Percentiles rank a stretch among this genome's conserved stretches.
These are phyloP conservation scores for Kazachstania sp. DNA, from an alignment of 1,139 yeast species.

Conservation along the genomic window DNA sequence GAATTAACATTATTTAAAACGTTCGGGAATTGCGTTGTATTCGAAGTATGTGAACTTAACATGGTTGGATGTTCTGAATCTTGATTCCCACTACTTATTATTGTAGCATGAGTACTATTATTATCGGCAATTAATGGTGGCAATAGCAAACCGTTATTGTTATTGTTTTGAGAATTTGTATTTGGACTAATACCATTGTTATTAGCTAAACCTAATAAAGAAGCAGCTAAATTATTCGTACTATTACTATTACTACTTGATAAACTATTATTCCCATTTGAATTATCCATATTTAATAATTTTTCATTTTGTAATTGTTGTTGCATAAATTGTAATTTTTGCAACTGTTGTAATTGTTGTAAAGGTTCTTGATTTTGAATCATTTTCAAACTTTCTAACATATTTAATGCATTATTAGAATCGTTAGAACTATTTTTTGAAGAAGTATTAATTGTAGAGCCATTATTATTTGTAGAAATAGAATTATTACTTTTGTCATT, in stretches of 20 bases:
- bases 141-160: conserved; percentile 5
- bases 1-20: not conserved
- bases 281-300: not conserved
- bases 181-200: not conserved
- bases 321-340: conserved; percentile 10
- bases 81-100: not conserved
- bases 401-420: not conserved
- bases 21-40: not conserved
- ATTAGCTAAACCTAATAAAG: conserved; percentile 1
- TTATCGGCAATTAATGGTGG: conserved; percentile 8
- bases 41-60: not conserved
- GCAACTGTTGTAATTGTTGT: conserved; percentile 9
- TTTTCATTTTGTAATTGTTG: conserved; percentile 1
- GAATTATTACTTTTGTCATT: not conserved
- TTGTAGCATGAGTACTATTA: not conserved
- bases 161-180: not conserved
- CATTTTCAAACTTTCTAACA: conserved; percentile 1
- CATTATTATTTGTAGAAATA: not conserved
- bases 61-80: not conserved
- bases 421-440: not conserved
- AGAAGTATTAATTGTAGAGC: not conserved
- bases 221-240: conserved; percentile 2
- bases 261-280: not conserved
- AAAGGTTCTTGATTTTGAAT: conserved; percentile 5
- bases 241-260: not conserved